Conservation (phyloP, 305 asterid species). For the Ilex paraguariensis region DNA sequence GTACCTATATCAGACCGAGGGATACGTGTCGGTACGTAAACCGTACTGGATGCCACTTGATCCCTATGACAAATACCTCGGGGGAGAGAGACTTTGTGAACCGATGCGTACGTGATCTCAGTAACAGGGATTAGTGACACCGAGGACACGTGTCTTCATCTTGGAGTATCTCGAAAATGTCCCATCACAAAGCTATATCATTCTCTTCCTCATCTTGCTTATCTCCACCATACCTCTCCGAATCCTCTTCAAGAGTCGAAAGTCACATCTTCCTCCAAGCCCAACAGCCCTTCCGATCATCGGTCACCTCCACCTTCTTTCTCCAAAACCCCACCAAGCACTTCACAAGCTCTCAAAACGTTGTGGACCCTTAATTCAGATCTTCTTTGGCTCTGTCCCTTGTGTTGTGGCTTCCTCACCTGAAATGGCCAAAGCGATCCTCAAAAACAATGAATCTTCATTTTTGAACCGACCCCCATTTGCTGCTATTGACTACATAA, state of each 20-base stretch:
- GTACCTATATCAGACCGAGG: too few species aligned
- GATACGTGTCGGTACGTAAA: too few species aligned
- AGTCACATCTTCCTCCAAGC: conserved; percentile 42
- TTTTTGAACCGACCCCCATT: conserved; percentile 47
- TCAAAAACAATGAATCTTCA: conserved; percentile 49
- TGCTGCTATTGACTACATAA: conserved; percentile 39
- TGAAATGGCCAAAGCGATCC: conserved; percentile 48
- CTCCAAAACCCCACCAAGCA: conserved; percentile 77
- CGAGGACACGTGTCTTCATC: too few species aligned
- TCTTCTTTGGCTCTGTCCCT: conserved; percentile 54
- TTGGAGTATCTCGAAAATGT: too few species aligned
- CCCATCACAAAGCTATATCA: conserved; percentile 24
- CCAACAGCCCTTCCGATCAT: conserved; percentile 56
- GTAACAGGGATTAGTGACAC: too few species aligned
- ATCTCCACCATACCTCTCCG: conserved; percentile 25
- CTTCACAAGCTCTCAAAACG: conserved; percentile 47
- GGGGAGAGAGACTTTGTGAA: too few species aligned
- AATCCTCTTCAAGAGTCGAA: conserved; percentile 15
- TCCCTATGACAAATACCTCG: too few species aligned
- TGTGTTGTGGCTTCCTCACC: conserved; percentile 65
- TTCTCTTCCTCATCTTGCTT: conserved; percentile 37
- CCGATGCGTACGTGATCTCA: too few species aligned
- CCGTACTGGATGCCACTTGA: too few species aligned
- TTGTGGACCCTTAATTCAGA: conserved; percentile 50
- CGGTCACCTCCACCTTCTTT: conserved; percentile 74